phyloP scores from a whole-genome alignment of 768 basidiomycete species.

The Agaricus subrufescens region DNA sequence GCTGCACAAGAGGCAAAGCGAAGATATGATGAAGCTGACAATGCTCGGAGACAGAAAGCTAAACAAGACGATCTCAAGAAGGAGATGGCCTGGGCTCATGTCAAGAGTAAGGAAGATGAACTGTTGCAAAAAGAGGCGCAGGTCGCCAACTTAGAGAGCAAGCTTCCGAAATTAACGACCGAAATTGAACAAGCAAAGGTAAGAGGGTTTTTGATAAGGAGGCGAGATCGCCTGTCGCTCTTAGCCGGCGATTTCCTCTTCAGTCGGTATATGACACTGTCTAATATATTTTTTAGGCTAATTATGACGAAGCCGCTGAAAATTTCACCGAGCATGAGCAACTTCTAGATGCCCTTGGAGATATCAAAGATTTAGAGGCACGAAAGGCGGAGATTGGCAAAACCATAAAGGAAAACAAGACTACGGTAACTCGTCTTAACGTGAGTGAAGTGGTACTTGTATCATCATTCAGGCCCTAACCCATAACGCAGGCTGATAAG shows the following conservation, averaged over 20 bases:
- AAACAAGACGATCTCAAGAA: slow-evolving; percentile 69
- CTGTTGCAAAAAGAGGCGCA: slow-evolving; percentile 32
- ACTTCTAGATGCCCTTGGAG: slow-evolving; percentile 24
- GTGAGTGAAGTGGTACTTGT: slow-evolving; percentile 27
- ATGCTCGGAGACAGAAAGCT: slow-evolving; percentile 65
- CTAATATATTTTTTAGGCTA: slow-evolving; percentile 17
- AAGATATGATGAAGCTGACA: slow-evolving; percentile 69
- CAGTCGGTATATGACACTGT: neutral
- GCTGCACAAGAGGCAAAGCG: slow-evolving; percentile 51
- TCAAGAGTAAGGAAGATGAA: slow-evolving; percentile 64
- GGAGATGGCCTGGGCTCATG: slow-evolving; percentile 87
- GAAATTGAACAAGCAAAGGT: slow-evolving; percentile 30
- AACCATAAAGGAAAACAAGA: slow-evolving; percentile 43
- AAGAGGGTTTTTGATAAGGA: neutral
- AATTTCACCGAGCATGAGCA: slow-evolving; percentile 27
- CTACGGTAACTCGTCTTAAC: slow-evolving; percentile 34
- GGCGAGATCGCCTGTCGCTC: too few species aligned
- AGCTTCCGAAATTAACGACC: slow-evolving; percentile 35
- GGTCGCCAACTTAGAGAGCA: slow-evolving; percentile 26
- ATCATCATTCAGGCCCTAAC: neutral
- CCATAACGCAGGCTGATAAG: slow-evolving; percentile 40
- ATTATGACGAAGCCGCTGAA: slow-evolving; percentile 24
- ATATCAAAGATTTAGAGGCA: slow-evolving; percentile 24
- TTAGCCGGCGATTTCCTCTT: too few species aligned
- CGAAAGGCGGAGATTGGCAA: slow-evolving; percentile 42